Conservation (phyloP, 2,329 filamentous ascomycete genomes). For the Remersonia thermophila region DNA sequence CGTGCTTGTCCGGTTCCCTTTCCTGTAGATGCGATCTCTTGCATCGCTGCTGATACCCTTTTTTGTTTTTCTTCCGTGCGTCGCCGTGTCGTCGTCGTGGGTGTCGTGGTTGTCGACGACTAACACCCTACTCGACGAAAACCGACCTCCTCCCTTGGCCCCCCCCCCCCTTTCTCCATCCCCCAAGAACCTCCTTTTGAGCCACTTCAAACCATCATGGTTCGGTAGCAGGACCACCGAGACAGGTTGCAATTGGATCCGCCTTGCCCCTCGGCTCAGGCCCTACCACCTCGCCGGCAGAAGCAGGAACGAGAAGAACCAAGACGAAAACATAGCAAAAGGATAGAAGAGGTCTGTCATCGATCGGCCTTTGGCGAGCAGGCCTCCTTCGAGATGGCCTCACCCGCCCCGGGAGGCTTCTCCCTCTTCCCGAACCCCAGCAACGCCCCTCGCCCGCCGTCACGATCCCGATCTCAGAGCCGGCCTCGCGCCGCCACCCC, state of each 20-base stretch:
- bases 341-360: no score
- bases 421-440: conserved; percentile 45
- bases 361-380: no score
- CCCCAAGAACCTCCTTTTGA: no score
- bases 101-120: no score
- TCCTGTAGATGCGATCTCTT: no score
- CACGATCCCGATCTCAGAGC: conserved; percentile 34
- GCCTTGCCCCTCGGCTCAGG: background rate
- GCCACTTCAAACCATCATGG: conserved; percentile 16
- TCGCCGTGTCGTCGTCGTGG: no score
- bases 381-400: conserved; percentile 3
- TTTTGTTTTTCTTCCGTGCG: no score
- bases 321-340: conserved; percentile 1
- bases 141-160: no score
- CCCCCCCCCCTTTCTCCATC: no score
- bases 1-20: no score
- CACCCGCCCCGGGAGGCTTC: conserved; percentile 33
- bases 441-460: conserved; percentile 27
- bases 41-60: no score
- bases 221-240: conserved; percentile 14
- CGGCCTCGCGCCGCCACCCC: conserved; percentile 26
- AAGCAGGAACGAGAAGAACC: background rate
- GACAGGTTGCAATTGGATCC: conserved; percentile 7
- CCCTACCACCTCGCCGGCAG: conserved; percentile 2
- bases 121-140: no score